Conservation (phyloP, 305 asterid genomes). For the Fraxinus angustifolia region DNA sequence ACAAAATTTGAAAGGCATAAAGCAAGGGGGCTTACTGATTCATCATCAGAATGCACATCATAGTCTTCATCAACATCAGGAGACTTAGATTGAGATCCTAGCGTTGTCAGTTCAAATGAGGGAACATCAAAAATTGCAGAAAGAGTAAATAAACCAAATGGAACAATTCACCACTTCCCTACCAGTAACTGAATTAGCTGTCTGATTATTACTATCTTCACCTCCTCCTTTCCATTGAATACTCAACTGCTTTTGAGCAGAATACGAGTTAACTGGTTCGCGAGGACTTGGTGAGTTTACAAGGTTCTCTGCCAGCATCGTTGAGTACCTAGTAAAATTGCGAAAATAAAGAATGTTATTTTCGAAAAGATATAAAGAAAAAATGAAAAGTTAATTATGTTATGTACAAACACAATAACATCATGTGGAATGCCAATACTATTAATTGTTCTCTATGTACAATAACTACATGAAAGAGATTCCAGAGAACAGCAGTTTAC, state of each 20-base stretch:
- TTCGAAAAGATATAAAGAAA: slow-evolving; percentile 11
- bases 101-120: slow-evolving; percentile 37
- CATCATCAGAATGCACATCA: slow-evolving; percentile 63
- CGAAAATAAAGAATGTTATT: slow-evolving; percentile 7
- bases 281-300: slow-evolving; percentile 53
- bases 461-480: not conserved
- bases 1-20: slow-evolving; percentile 20
- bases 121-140: slow-evolving; percentile 23
- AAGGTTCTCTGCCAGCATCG: slow-evolving; percentile 99
- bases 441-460: not conserved
- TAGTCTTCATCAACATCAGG: slow-evolving; percentile 72
- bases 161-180: slow-evolving; percentile 21
- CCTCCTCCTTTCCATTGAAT: slow-evolving; percentile 34
- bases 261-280: slow-evolving; percentile 37
- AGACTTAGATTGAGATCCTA: slow-evolving; percentile 71
- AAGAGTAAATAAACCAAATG: slow-evolving; percentile 18
- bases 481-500: slow-evolving; percentile 28
- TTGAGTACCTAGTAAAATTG: slow-evolving; percentile 65
- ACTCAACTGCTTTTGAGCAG: slow-evolving; percentile 41
- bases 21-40: slow-evolving; percentile 55
- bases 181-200: slow-evolving; percentile 54
- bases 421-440: not conserved
- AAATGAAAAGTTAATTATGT: not conserved
- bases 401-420: not conserved
- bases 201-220: slow-evolving; percentile 34